Evolutionary conservation across 768 basidiomycete genomes (phyloP).

Genomic region (Podaxis sp.): DNA sequence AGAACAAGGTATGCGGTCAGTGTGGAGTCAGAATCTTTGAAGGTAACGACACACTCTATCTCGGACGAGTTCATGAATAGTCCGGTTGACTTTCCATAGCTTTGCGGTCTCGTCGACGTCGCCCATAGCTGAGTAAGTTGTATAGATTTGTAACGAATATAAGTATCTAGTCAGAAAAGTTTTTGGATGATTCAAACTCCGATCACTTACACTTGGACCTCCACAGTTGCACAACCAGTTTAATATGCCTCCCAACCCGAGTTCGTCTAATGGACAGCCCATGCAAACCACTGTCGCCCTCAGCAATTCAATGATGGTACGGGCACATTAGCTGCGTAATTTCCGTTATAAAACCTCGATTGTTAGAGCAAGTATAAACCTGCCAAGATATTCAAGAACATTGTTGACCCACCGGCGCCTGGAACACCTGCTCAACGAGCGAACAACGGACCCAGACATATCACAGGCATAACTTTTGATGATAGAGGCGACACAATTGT

Average conservation of each 20-base stretch:
- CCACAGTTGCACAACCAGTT: background rate
- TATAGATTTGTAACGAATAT: conserved; percentile 7
- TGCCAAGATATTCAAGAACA: conserved; percentile 81
- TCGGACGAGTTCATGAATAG: conserved; percentile 92
- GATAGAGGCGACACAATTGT: conserved; percentile 84
- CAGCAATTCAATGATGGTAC: conserved; percentile 50
- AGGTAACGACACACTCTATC: conserved; percentile 67
- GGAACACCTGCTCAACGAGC: conserved; percentile 31
- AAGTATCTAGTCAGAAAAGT: conserved; percentile 13
- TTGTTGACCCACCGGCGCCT: conserved; percentile 59
- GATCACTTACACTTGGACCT: conserved; percentile 24
- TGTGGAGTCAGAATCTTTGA: conserved; percentile 20
- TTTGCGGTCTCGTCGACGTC: conserved; percentile 79
- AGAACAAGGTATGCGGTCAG: conserved; percentile 15
- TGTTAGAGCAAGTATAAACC: conserved; percentile 73
- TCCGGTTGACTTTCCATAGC: conserved; percentile 94
- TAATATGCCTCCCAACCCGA: conserved; percentile 3
- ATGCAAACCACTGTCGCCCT: conserved; percentile 34
- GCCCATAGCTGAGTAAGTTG: conserved; percentile 41
- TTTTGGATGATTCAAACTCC: conserved; percentile 49
- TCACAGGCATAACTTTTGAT: conserved; percentile 89
- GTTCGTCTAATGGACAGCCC: conserved; percentile 8
- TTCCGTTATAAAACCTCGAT: background rate
- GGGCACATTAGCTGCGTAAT: background rate
- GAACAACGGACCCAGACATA: conserved; percentile 56